These are phyloP conservation scores for Phialophora chinensis DNA, from an alignment of 2,329 filamentous ascomycete species.

Conservation along the genomic window DNA sequence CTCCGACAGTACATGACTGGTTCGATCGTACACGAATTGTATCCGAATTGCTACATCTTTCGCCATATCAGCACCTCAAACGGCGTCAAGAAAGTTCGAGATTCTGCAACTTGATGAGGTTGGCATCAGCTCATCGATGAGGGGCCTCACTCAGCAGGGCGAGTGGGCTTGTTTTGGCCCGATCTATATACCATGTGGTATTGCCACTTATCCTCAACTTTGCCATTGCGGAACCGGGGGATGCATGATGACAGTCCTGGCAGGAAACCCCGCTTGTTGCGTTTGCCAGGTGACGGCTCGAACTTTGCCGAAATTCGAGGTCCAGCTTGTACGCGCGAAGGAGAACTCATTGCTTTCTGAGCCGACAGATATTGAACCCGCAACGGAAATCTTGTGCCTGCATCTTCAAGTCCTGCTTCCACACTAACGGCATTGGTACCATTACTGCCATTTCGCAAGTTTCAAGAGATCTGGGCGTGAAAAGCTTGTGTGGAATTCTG, in stretches of 20 bases:
- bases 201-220: neutral
- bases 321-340: neutral
- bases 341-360: neutral
- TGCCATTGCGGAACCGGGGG: neutral
- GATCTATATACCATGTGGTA: neutral
- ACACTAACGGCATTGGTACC: neutral
- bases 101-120: conserved; percentile 1
- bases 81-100: neutral
- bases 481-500: neutral
- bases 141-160: neutral
- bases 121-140: conserved; percentile 1
- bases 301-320: neutral
- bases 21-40: neutral
- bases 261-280: neutral
- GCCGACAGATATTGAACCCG: neutral
- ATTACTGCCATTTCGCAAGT: neutral
- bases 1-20: conserved; percentile 2
- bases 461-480: neutral
- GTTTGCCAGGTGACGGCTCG: neutral
- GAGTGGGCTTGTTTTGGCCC: neutral
- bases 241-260: neutral
- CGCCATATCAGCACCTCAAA: neutral
- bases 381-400: neutral
- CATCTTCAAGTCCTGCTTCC: neutral
- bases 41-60: neutral